phyloP scores from a whole-genome alignment of 495 filamentous ascomycete species.

The Podospora pseudocomata region DNA sequence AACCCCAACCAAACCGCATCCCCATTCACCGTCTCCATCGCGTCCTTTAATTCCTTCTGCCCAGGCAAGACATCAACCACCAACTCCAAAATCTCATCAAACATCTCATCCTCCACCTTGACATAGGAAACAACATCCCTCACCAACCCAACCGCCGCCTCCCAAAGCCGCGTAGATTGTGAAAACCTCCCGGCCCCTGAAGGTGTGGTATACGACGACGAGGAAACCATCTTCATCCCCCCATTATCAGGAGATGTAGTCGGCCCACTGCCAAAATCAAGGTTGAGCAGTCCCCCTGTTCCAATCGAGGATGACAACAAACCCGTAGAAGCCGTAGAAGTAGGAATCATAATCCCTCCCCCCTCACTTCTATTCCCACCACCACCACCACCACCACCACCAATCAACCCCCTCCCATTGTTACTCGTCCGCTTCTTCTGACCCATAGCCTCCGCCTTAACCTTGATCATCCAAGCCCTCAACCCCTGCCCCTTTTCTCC shows the following conservation, averaged over 20 bases:
- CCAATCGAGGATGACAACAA: neutral
- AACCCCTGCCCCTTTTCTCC: conserved; percentile 37
- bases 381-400: conserved; percentile 6
- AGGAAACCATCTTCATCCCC: conserved; percentile 23
- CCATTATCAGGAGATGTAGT: conserved; percentile 15
- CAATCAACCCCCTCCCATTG: conserved; percentile 24
- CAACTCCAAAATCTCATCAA: conserved; percentile 64
- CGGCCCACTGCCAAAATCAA: neutral
- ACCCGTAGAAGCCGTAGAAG: neutral
- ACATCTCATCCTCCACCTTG: conserved; percentile 55
- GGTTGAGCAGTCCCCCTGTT: neutral
- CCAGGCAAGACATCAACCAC: conserved; percentile 50
- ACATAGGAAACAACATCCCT: conserved; percentile 54
- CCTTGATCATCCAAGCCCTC: conserved; percentile 38
- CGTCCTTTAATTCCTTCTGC: conserved; percentile 47
- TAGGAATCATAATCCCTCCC: conserved; percentile 26
- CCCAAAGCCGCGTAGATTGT: conserved; percentile 55
- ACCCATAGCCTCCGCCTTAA: conserved; percentile 30
- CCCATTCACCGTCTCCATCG: conserved; percentile 57
- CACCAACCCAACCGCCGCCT: conserved; percentile 54
- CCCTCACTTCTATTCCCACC: neutral
- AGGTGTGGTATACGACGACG: neutral
- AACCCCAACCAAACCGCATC: conserved; percentile 71
- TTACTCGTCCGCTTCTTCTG: conserved; percentile 22
- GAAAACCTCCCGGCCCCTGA: conserved; percentile 34